Evolutionary conservation across 495 filamentous ascomycete genomes (phyloP), one percentile per base, ranked within the genome.

Genomic region (Penicillium roqueforti): DNA sequence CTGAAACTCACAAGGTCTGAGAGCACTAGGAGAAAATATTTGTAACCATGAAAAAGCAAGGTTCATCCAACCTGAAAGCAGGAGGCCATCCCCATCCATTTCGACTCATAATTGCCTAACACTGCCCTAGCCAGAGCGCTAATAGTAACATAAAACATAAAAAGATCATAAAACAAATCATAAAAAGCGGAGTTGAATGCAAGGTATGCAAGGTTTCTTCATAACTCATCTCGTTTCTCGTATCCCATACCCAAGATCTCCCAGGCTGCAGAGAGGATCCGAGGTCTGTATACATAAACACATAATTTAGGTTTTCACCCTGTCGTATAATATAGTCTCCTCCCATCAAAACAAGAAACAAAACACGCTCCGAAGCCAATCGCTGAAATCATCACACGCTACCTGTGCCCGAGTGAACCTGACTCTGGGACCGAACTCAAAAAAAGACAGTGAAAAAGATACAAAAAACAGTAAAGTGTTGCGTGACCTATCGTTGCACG

Each of bases 401-500:
- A 23, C 23, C 39, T 44, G n/a, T 36, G 14, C 32, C 32, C 32
- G 32, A 36, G 32, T 36, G 18, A 11, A 26, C 31, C 20, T 26
- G 29, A 38, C 34, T 22, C 47, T 49, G 20, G 22, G 29, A 23
- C 47, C 22, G 6, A 49, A 16, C 26, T 34, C 18, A 6, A 37
- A 44, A 19, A 0, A 25, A 23, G 5, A 43, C 19, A 43, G 36
- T 32, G 18, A 42, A 36, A 34, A 23, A 32, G 29, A 43, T 52
- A 52, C 50, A 44, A 1, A 52, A 26, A 42, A 2, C 42, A 42
- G 11, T 22, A 51, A 49, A 49, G 6, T 36, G 39, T 34, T 52
- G 50, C 50, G 50, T 52, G 50, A 44, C 44, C 50, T 52, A 52
- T 52, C 40, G 39, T 52, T 43, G 50, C 50, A 52, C 50, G 50